Evolutionary conservation across 2,329 filamentous ascomycete genomes (phyloP).

Genomic region (Fusarium stilboides): DNA sequence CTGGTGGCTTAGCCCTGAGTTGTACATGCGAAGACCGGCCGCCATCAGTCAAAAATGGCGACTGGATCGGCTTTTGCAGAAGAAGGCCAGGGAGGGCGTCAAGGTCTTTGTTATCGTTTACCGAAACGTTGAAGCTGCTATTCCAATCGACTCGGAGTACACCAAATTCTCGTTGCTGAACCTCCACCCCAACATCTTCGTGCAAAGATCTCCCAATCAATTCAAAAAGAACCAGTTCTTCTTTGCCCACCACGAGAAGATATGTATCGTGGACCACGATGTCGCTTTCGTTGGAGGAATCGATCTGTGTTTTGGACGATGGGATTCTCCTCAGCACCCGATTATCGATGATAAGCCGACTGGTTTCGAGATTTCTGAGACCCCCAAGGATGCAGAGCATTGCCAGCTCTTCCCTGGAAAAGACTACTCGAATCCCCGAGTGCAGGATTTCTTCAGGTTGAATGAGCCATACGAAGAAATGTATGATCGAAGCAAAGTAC

Average conservation of each 20-base stretch:
- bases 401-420: slow-evolving; percentile 98
- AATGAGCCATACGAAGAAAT: slow-evolving; percentile 98
- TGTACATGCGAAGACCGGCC: slow-evolving; percentile 94
- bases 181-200: slow-evolving; percentile 95
- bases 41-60: slow-evolving; percentile 99
- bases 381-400: slow-evolving; percentile 89
- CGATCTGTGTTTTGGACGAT: slow-evolving; percentile 95
- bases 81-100: slow-evolving; percentile 93
- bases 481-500: slow-evolving; percentile 92
- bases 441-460: slow-evolving; percentile 94
- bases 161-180: slow-evolving; percentile 97
- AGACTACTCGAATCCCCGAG: slow-evolving; percentile 96
- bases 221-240: slow-evolving; percentile 99
- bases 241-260: slow-evolving; percentile 98
- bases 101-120: slow-evolving; percentile 99
- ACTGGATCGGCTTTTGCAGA: slow-evolving; percentile 91
- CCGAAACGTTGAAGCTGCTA: slow-evolving; percentile 95
- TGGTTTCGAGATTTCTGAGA: slow-evolving; percentile 85
- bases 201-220: slow-evolving; percentile 96
- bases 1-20: slow-evolving; percentile 97
- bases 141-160: slow-evolving; percentile 98
- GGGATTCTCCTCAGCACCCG: slow-evolving; percentile 95
- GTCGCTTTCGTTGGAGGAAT: slow-evolving; percentile 96
- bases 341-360: slow-evolving; percentile 95
- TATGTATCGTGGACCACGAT: slow-evolving; percentile 97